phyloP scores from a whole-genome alignment of 2,329 filamentous ascomycete species.

The Fusarium equiseti region DNA sequence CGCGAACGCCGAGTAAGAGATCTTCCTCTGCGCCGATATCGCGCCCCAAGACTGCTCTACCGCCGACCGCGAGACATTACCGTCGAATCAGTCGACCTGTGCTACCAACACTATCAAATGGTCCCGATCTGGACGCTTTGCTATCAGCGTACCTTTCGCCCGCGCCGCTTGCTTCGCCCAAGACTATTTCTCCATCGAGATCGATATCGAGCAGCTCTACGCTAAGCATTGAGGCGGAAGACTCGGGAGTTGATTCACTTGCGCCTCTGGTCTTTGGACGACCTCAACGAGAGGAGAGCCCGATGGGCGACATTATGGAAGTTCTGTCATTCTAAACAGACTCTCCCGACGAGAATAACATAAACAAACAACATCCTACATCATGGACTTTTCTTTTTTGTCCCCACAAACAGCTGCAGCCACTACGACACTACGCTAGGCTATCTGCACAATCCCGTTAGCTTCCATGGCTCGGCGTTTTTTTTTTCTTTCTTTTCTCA shows the following conservation, averaged over 20 bases:
- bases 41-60: conserved; percentile 34
- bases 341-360: neutral
- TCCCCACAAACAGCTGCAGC: conserved; percentile 3
- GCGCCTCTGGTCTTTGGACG: conserved; percentile 40
- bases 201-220: conserved; percentile 41
- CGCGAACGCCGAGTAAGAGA: conserved; percentile 39
- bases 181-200: conserved; percentile 33
- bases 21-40: conserved; percentile 21
- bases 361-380: conserved; percentile 7
- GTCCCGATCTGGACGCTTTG: conserved; percentile 35
- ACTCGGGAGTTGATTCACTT: conserved; percentile 26
- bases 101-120: conserved; percentile 29
- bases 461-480: conserved; percentile 30
- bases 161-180: conserved; percentile 17
- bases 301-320: conserved; percentile 42
- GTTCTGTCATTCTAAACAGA: conserved; percentile 33
- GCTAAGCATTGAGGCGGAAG: conserved; percentile 38
- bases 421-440: conserved; percentile 9
- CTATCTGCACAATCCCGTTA: conserved; percentile 19
- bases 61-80: conserved; percentile 33
- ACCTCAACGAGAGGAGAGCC: conserved; percentile 29
- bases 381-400: conserved; percentile 1
- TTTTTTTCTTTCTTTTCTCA: conserved; percentile 14
- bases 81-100: conserved; percentile 42
- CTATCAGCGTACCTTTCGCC: conserved; percentile 40